A percentile compares a stretch with the other conserved stretches of the same genome.
These are phyloP conservation scores for Botrytis cinerea DNA, from an alignment of 2,329 filamentous ascomycete genomes.

Conservation along the genomic window DNA sequence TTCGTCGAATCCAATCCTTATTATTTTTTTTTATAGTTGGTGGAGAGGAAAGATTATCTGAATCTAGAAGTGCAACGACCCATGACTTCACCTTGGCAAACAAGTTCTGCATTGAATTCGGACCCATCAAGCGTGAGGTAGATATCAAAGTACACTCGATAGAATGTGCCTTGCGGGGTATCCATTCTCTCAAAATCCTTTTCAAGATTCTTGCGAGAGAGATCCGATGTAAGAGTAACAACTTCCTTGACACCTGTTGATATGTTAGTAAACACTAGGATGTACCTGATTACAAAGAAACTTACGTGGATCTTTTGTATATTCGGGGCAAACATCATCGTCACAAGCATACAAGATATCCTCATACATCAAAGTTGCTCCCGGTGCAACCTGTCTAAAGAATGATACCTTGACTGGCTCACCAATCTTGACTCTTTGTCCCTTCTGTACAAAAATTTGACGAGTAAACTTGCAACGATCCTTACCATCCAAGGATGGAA, in stretches of 20 bases:
- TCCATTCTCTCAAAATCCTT: conserved; percentile 99
- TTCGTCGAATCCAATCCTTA: conserved; percentile 31
- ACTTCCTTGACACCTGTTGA: conserved; percentile 92
- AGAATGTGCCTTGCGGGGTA: conserved; percentile 94
- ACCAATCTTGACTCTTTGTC: conserved; percentile 97
- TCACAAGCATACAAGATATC: conserved; percentile 97
- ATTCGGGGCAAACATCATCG: conserved; percentile 96
- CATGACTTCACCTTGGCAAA: conserved; percentile 99
- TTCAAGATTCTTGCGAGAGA: conserved; percentile 96
- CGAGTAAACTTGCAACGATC: conserved; percentile 98
- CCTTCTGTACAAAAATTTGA: conserved; percentile 98
- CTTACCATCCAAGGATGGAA: conserved; percentile 93
- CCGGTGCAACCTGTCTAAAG: conserved; percentile 95
- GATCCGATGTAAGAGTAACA: conserved; percentile 93
- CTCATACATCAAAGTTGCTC: conserved; percentile 98
- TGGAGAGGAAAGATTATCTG: conserved; percentile 48
- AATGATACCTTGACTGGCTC: conserved; percentile 99
- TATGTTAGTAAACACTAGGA: conserved; percentile 35
- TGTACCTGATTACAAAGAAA: conserved; percentile 39
- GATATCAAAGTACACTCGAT: conserved; percentile 77
- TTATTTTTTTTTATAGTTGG: conserved; percentile 23
- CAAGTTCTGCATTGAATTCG: conserved; percentile 96
- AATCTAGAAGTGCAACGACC: conserved; percentile 92
- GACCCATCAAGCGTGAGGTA: conserved; percentile 95
- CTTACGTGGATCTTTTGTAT: conserved; percentile 98